Conservation (phyloP, 129 eudicot genomes). For the Saussurea involucrata region DNA sequence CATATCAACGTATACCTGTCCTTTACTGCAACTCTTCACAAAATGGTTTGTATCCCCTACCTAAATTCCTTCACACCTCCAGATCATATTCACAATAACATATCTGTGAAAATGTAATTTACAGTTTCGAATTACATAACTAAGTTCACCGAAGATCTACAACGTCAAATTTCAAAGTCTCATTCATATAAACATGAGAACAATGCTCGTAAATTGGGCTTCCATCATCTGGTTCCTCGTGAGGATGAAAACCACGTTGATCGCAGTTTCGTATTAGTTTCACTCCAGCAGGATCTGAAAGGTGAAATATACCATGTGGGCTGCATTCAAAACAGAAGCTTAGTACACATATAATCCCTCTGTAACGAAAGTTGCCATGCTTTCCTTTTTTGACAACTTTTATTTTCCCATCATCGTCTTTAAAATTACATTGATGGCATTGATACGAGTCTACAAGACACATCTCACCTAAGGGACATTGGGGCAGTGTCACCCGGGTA, state of each 20-base stretch:
- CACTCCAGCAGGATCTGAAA: conserved; percentile 94
- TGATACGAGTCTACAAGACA: too few relatives aligned
- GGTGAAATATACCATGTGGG: conserved; percentile 97
- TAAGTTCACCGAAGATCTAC: conserved; percentile 77
- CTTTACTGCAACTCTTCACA: background rate
- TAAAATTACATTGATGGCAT: too few relatives aligned
- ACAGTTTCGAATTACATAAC: conserved; percentile 2
- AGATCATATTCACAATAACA: conserved; percentile 13
- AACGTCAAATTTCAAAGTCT: conserved; percentile 66
- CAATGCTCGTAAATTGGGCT: conserved; percentile 92
- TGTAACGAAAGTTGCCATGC: too few relatives aligned
- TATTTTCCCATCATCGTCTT: too few relatives aligned
- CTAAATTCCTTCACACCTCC: background rate
- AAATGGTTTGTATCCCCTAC: background rate
- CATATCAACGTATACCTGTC: background rate
- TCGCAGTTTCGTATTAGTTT: conserved; percentile 78
- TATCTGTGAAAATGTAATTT: conserved; percentile 8
- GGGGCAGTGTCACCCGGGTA: too few relatives aligned
- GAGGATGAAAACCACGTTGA: conserved; percentile 97
- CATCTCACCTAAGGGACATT: too few relatives aligned
- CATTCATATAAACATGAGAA: conserved; percentile 89
- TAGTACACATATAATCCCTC: background rate
- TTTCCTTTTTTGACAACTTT: too few relatives aligned
- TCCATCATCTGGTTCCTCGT: conserved; percentile 93
- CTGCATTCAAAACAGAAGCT: conserved; percentile 30